Evolutionary conservation across 163 green algal species (phyloP).

Genomic region (Prototheca wickerhamii): DNA sequence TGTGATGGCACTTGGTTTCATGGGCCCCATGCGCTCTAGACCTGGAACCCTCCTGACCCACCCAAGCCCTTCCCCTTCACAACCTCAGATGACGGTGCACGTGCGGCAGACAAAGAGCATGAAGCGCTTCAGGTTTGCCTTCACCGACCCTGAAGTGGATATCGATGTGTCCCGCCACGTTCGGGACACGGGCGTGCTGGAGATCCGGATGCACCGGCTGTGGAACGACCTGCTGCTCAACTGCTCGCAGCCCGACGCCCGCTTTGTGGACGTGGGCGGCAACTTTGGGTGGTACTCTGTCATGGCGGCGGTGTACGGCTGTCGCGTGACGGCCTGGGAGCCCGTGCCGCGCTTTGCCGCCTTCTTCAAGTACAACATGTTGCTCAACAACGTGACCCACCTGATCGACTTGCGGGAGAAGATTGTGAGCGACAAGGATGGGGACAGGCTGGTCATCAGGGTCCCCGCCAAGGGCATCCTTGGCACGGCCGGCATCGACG

Average conservation of each 20-base stretch:
- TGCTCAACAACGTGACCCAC: slow-evolving; percentile 46
- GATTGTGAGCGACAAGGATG: slow-evolving; percentile 21
- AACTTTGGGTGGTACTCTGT: slow-evolving; percentile 65
- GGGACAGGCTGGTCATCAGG: slow-evolving; percentile 34
- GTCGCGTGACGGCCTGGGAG: slow-evolving; percentile 68
- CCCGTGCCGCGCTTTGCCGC: slow-evolving; percentile 60
- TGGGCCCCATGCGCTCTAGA: too few relatives aligned
- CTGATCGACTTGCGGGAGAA: slow-evolving; percentile 32
- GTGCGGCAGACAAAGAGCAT: background rate
- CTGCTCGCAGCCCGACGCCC: background rate
- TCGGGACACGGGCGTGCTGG: slow-evolving; percentile 6
- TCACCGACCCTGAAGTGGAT: slow-evolving; percentile 50
- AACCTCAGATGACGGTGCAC: background rate
- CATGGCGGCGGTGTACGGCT: slow-evolving; percentile 48
- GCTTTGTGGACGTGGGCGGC: slow-evolving; percentile 62
- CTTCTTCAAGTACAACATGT: slow-evolving; percentile 57
- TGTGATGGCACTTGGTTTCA: too few relatives aligned
- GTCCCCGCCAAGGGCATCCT: slow-evolving; percentile 50
- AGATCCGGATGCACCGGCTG: too few relatives aligned
- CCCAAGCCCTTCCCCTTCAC: too few relatives aligned
- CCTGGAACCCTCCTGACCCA: too few relatives aligned
- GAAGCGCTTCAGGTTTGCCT: slow-evolving; percentile 38
- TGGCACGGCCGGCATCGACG: slow-evolving; percentile 60
- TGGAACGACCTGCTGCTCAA: background rate
- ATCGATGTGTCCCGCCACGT: slow-evolving; percentile 46